Conservation (phyloP, 164 flowering plant genomes). For the Hamamelis virginiana region DNA sequence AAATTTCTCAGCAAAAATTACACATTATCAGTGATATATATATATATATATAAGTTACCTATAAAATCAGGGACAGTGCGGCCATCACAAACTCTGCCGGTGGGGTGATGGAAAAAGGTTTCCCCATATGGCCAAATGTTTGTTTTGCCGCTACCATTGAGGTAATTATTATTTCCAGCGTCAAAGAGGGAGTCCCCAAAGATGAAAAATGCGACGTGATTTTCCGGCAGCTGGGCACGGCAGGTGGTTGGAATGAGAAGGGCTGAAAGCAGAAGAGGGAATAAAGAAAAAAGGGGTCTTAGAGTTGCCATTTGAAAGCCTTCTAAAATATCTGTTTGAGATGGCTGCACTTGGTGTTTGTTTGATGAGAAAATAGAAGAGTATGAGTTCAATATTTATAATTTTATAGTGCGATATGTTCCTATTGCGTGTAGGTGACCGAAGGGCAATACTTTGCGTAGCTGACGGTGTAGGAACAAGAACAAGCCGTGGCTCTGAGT, state of each 20-base stretch:
- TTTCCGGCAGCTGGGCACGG: not conserved
- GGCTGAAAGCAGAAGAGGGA: not conserved
- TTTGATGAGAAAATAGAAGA: too few relatives aligned
- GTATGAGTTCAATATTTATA: too few relatives aligned
- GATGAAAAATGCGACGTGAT: slow-evolving; percentile 9
- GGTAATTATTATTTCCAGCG: slow-evolving; percentile 20
- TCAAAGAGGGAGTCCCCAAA: slow-evolving; percentile 24
- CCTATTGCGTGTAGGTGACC: too few relatives aligned
- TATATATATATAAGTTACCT: slow-evolving; percentile 4
- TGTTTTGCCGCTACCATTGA: not conserved
- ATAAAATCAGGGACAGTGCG: slow-evolving; percentile 28
- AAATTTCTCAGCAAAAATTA: not conserved
- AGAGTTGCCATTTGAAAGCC: too few relatives aligned
- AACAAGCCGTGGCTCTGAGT: too few relatives aligned
- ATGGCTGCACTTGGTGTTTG: too few relatives aligned
- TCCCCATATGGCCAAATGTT: slow-evolving; percentile 15
- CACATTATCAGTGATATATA: not conserved
- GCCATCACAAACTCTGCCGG: slow-evolving; percentile 25
- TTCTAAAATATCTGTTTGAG: too few relatives aligned
- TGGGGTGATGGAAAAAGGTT: slow-evolving; percentile 14
- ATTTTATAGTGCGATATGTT: too few relatives aligned
- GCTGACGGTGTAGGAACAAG: too few relatives aligned
- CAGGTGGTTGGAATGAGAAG: not conserved
- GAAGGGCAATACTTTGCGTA: too few relatives aligned
- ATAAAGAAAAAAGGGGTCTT: not conserved